Evolutionary conservation across 2,329 filamentous ascomycete genomes (phyloP), one percentile per base, ranked within the genome.

Genomic region (Chaetomiaceae sp.): DNA sequence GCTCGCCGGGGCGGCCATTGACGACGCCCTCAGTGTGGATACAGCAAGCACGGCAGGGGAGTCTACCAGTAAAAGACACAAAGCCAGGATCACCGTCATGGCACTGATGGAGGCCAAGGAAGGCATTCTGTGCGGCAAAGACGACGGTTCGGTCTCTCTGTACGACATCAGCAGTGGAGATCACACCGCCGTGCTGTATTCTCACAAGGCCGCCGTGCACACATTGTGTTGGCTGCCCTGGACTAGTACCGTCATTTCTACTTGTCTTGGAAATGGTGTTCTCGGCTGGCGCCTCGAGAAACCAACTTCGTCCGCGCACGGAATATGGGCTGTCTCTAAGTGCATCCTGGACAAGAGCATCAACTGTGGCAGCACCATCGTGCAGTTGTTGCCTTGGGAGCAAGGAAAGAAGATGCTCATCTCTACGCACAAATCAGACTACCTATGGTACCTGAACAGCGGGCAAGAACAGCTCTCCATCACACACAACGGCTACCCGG

Each of bases 341-440:
- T 20, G 12, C 10, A 18, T 47, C 8, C 36, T 47, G 27, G 30
- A 47, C n/a, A 18, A 18, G 4, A 18, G 24, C 11, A 4, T 40
- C 2, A 24, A 30, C 12, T 32, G 24, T 22, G 24, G 12, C 33
- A 42, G 27, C 22, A 26, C 45, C 45, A 45, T 53, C n/a, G 26
- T 37, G 4, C 22, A 38, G 17, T 3, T 48, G 19, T 19, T 45
- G 14, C 17, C 42, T 4, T 35, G 20, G 19, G 22, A 29, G 15
- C 22, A 22, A 3, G 20, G 14, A 17, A 32, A 24, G 8, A 51
- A 42, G 20, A 26, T 45, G 15, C 37, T 51, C 3, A 3, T 45
- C 2, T 51, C 45, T 9, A 51, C 49, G 2, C 38, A 29, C 12
- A 22, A 39, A 9, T 29, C 45, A 2, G 49, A 48, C 24, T 38